Conservation (phyloP, 148 eudicot species). For the Silene latifolia region DNA sequence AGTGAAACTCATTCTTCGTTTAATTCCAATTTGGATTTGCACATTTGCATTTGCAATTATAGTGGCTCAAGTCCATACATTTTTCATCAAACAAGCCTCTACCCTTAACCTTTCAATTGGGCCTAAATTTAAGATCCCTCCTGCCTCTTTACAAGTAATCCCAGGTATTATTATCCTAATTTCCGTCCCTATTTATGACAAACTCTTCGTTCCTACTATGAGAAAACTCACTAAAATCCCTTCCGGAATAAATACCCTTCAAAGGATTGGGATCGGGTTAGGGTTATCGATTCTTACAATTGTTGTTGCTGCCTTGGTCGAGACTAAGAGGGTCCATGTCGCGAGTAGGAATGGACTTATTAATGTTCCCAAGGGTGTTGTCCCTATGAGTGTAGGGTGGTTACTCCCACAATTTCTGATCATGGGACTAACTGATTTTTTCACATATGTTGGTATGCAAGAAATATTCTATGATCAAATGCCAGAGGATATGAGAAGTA, state of each 20-base stretch:
- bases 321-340: slow-evolving; percentile 37
- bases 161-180: slow-evolving; percentile 47
- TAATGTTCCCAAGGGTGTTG: slow-evolving; percentile 30
- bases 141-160: slow-evolving; percentile 55
- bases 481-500: slow-evolving; percentile 68
- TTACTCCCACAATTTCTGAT: slow-evolving; percentile 54
- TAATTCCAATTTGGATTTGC: slow-evolving; percentile 62
- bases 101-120: slow-evolving; percentile 50
- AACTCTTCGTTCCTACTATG: slow-evolving; percentile 38
- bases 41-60: slow-evolving; percentile 51
- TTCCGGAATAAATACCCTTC: slow-evolving; percentile 52
- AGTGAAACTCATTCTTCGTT: slow-evolving; percentile 50
- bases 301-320: slow-evolving; percentile 47
- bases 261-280: slow-evolving; percentile 55
- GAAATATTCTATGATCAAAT: slow-evolving; percentile 73
- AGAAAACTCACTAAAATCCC: slow-evolving; percentile 38
- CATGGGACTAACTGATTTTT: slow-evolving; percentile 50
- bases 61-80: slow-evolving; percentile 58
- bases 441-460: slow-evolving; percentile 64
- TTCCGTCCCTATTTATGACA: slow-evolving; percentile 53
- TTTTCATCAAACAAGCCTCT: slow-evolving; percentile 70
- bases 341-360: slow-evolving; percentile 38
- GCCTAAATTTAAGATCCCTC: slow-evolving; percentile 38
- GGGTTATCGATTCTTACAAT: slow-evolving; percentile 40
- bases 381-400: slow-evolving; percentile 64